Evolutionary conservation across 805 yeast genomes (phyloP), one percentile per base, ranked within the genome.

Genomic region (Phaffomyces thermotolerans): DNA sequence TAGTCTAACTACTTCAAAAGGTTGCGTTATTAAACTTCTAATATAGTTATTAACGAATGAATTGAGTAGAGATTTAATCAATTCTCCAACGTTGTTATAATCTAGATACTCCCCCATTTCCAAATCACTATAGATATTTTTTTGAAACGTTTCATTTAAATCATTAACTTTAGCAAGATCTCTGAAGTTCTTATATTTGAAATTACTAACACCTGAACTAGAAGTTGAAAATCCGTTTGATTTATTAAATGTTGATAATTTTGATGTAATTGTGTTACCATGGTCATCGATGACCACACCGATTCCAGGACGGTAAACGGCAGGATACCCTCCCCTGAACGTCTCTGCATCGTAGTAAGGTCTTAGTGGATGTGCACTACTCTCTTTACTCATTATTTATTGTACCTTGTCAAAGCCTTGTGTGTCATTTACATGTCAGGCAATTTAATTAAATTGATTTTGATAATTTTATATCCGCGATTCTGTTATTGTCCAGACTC

Each of bases 1-100:
- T 51, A 87, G 70, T 43, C 91, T 72, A 6, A 85, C 77, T 15
- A 86, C 83, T 53, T 91, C 97, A 62, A 90, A 81, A 2, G 99
- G 98, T 63, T 93, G 97, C 17, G 86, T 75, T 8, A 85, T 58
- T 29, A 88, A 61, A 37, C 81, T 78, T 47, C 79, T 79, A 43
- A 78, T 62, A 65, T 93, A 91, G 50, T 80, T 82, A 50, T 78
- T 77, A 40, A 80, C 54, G 48, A 87, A 78, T 37, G 84, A 78
- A 58, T 73, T 69, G 22, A 79, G 62, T 46, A 88, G 68, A 34
- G 79, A 76, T 42, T 72, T 68, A 6, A 80, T 50, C 30, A 82
- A 58, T 49, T 79, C 85, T 41, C 69, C 69, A 53, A 84, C 62
- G 56, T 79, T 78, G 50, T 67, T 67, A 49, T 70, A 52, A 53